Percentiles rank a stretch among this genome's conserved stretches.
These are phyloP conservation scores for Sonneratia caseolaris DNA, from an alignment of 345 rosid genomes.

Conservation along the genomic window DNA sequence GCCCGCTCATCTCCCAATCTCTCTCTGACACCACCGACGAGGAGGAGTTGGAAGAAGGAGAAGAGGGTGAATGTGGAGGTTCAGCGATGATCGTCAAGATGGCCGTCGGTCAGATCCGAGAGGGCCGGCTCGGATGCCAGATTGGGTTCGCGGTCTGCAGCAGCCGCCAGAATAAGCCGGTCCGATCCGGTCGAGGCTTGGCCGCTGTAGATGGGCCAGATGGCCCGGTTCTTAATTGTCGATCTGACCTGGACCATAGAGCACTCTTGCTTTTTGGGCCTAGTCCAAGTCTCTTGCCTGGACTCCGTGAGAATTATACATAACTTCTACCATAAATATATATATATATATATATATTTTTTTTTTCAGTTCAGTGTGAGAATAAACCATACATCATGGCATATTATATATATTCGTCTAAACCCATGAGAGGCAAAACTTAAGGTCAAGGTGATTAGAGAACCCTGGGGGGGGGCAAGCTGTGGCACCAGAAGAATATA, in stretches of 20 bases:
- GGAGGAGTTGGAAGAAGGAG: neutral
- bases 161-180: neutral
- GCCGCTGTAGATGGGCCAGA: neutral
- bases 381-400: no score
- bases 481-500: neutral
- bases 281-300: no score
- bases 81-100: no score
- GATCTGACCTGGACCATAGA: neutral
- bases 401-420: no score
- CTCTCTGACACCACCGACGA: neutral
- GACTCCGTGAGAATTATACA: no score
- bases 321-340: no score
- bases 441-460: no score
- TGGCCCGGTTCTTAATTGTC: neutral
- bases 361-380: no score
- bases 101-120: neutral
- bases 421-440: no score
- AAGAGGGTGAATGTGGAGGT: neutral
- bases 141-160: neutral
- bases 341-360: no score
- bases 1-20: slow-evolving; percentile 67
- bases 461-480: no score
- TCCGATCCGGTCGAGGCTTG: neutral
- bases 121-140: neutral
- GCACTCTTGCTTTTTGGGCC: no score